Evolutionary conservation across 805 yeast genomes (phyloP).

Genomic region (Kluyveromyces dobzhanskii): DNA sequence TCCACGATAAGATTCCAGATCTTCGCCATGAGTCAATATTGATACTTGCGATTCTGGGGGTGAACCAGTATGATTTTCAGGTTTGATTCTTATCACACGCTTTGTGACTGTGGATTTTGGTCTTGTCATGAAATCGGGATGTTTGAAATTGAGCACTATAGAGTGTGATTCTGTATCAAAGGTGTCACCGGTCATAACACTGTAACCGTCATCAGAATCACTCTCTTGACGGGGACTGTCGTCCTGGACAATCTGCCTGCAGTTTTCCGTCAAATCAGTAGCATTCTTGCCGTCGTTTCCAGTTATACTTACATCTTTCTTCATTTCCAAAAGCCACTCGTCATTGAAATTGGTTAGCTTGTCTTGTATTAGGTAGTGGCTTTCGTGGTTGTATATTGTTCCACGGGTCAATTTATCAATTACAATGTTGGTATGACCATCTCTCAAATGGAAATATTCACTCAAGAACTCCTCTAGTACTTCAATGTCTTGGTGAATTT

Average conservation of each 20-base stretch:
- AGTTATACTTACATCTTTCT: background rate
- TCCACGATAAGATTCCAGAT: conserved; percentile 8
- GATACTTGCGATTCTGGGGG: background rate
- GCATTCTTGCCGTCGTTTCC: background rate
- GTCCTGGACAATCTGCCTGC: background rate
- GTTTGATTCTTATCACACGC: background rate
- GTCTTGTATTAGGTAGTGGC: conserved; percentile 27
- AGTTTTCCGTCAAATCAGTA: background rate
- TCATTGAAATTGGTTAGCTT: conserved; percentile 23
- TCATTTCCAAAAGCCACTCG: conserved; percentile 20
- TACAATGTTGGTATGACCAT: conserved; percentile 16
- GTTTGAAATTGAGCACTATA: conserved; percentile 19
- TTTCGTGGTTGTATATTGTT: conserved; percentile 26
- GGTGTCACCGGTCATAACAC: conserved; percentile 8
- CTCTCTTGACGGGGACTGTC: background rate
- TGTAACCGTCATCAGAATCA: conserved; percentile 1
- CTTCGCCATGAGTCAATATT: conserved; percentile 5
- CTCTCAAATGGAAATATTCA: conserved; percentile 26
- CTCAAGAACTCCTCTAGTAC: conserved; percentile 25
- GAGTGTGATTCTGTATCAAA: conserved; percentile 6
- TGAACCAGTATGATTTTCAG: background rate
- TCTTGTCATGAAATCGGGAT: conserved; percentile 2
- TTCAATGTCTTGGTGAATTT: conserved; percentile 23
- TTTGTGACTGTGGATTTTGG: background rate
- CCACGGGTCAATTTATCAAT: conserved; percentile 25